Evolutionary conservation across 345 rosid genomes (phyloP).

Genomic region (Euphorbia lathyris): DNA sequence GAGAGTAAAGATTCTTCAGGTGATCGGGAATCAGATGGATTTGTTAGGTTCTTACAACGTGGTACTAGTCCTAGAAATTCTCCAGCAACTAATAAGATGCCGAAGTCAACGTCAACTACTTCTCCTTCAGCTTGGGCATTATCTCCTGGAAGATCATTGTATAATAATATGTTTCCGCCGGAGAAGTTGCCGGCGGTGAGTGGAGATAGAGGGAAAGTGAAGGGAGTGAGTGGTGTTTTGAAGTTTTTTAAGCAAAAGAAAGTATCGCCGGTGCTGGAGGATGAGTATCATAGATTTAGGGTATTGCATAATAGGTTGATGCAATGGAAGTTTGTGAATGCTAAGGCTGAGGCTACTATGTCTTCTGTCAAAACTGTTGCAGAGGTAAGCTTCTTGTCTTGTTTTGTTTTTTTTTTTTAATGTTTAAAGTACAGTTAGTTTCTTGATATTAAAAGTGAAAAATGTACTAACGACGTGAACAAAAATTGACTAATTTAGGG

Average conservation of each 20-base stretch:
- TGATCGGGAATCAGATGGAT: conserved; percentile 21
- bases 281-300: conserved; percentile 45
- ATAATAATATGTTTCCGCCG: conserved; percentile 19
- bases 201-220: conserved; percentile 18
- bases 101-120: conserved; percentile 24
- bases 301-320: conserved; percentile 44
- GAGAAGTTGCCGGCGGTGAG: conserved; percentile 26
- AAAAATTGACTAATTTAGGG: too few relatives aligned
- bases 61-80: conserved; percentile 33
- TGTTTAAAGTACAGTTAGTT: too few relatives aligned
- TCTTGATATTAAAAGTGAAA: too few relatives aligned
- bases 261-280: conserved; percentile 48
- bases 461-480: too few relatives aligned
- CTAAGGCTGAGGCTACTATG: conserved; percentile 45
- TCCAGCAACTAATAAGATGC: conserved; percentile 15
- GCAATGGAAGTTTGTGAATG: conserved; percentile 67
- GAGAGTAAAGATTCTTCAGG: too few relatives aligned
- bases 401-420: not conserved
- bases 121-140: conserved; percentile 80
- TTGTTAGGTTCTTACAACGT: conserved; percentile 36
- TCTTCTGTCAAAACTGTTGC: conserved; percentile 30
- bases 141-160: conserved; percentile 57
- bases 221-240: conserved; percentile 52
- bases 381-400: conserved; percentile 34
- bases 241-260: conserved; percentile 68